Conservation (phyloP, 768 basidiomycete genomes). For the Calvatia gigantea region DNA sequence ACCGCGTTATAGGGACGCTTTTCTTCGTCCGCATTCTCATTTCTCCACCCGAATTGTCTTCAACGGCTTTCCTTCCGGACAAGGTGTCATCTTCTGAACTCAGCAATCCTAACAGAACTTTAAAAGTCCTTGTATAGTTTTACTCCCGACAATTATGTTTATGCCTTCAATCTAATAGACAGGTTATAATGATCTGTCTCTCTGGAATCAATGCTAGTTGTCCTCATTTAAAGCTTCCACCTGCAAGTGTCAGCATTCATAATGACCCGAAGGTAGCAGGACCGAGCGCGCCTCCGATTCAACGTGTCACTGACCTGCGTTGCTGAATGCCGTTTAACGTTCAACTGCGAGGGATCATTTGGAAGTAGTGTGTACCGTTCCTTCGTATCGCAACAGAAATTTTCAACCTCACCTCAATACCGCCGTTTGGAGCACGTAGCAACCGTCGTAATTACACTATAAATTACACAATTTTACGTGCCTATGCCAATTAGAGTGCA, state of each 20-base stretch:
- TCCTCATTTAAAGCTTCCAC: not conserved
- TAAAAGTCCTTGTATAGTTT: conserved; percentile 5
- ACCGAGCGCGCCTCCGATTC: too few species aligned
- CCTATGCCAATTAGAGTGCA: conserved; percentile 1
- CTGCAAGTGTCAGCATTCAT: too few species aligned
- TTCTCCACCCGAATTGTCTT: conserved; percentile 1
- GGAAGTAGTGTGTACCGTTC: not conserved
- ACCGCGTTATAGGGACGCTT: conserved; percentile 6
- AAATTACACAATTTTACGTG: conserved; percentile 4
- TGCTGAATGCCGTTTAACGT: too few species aligned
- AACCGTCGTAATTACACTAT: conserved; percentile 1
- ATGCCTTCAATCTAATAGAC: not conserved
- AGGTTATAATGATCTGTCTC: not conserved
- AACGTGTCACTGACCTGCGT: too few species aligned
- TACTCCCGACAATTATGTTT: not conserved
- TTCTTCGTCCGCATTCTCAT: conserved; percentile 11
- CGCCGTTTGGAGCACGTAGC: too few species aligned
- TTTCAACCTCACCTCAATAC: too few species aligned
- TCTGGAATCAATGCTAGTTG: not conserved
- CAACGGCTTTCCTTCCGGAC: not conserved
- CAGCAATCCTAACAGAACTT: not conserved
- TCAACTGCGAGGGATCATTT: too few species aligned
- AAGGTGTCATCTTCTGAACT: not conserved
- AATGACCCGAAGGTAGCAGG: too few species aligned
- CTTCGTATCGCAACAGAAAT: too few species aligned